These are phyloP conservation scores for Posidonia australis DNA, from an alignment of 106 monocot species.

Conservation along the genomic window DNA sequence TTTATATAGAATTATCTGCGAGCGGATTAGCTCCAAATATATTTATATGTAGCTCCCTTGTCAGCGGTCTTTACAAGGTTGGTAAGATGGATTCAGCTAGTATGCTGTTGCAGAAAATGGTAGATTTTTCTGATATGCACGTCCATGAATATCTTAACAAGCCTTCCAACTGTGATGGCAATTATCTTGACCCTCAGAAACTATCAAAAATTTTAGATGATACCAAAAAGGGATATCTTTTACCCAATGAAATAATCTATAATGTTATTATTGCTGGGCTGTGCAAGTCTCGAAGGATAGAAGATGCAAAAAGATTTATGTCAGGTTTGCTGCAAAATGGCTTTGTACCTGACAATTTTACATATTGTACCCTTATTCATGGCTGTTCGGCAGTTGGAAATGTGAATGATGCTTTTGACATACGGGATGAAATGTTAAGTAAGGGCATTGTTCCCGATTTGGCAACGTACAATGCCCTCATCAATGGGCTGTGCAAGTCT, in stretches of 20 bases:
- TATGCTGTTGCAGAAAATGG: slow-evolving; percentile 50
- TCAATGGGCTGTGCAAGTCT: slow-evolving; percentile 89
- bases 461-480: slow-evolving; percentile 78
- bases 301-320: slow-evolving; percentile 52
- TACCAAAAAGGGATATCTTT: slow-evolving; percentile 10
- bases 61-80: slow-evolving; percentile 58
- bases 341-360: slow-evolving; percentile 65
- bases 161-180: neutral
- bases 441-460: slow-evolving; percentile 52
- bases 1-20: slow-evolving; percentile 46
- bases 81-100: slow-evolving; percentile 76
- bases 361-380: slow-evolving; percentile 81
- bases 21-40: slow-evolving; percentile 61
- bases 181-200: slow-evolving; percentile 14
- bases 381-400: slow-evolving; percentile 44
- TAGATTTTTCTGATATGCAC: slow-evolving; percentile 29
- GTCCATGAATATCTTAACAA: slow-evolving; percentile 12
- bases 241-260: slow-evolving; percentile 46
- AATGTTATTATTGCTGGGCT: slow-evolving; percentile 74
- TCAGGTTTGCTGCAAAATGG: slow-evolving; percentile 30
- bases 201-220: slow-evolving; percentile 24
- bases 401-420: slow-evolving; percentile 54
- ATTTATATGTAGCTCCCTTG: slow-evolving; percentile 45
- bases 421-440: slow-evolving; percentile 70
- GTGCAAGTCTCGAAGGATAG: slow-evolving; percentile 48